Evolutionary conservation across 1,284 basidiomycete genomes (phyloP).

Genomic region (Laetiporus sulphureus): DNA sequence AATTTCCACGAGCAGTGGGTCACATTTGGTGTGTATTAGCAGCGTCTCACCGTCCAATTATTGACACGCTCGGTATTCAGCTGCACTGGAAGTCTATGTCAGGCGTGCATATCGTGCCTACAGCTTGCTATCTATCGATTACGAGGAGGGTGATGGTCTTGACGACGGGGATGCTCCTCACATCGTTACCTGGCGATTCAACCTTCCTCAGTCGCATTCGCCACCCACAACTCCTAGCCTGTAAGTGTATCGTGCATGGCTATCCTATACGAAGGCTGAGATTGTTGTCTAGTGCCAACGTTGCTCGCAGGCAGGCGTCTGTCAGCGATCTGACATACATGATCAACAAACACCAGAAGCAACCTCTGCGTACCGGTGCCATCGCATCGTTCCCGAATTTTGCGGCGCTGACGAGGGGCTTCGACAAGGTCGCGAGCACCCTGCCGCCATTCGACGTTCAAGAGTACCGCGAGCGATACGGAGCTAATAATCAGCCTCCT

Average conservation of each 20-base stretch:
- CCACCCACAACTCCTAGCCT: constrained; percentile 83
- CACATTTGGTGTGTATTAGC: constrained; percentile 61
- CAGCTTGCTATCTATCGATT: constrained; percentile 87
- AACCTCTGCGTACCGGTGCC: constrained; percentile 83
- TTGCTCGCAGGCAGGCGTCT: constrained; percentile 64
- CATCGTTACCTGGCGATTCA: constrained; percentile 90
- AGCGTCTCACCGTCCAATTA: too few species aligned
- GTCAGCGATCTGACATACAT: constrained; percentile 93
- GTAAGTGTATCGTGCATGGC: constrained; percentile 36
- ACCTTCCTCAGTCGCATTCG: constrained; percentile 78
- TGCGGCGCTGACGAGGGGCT: constrained; percentile 65
- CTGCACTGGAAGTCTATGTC: constrained; percentile 94
- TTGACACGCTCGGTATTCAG: constrained; percentile 34
- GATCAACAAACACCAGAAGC: constrained; percentile 75
- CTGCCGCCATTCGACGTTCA: constrained; percentile 67
- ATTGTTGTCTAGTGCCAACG: constrained; percentile 25
- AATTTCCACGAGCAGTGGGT: constrained; percentile 81
- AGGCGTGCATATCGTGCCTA: constrained; percentile 96
- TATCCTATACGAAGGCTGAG: constrained; percentile 14
- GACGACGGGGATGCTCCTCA: constrained; percentile 79
- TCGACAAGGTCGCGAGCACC: constrained; percentile 60
- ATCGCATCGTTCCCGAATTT: constrained; percentile 86
- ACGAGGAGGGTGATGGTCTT: constrained; percentile 79
- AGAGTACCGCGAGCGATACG: constrained; percentile 74
- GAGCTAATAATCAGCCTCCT: constrained; percentile 64